Percentiles rank a stretch among this genome's conserved stretches.
Conservation (phyloP, 257 asterid species). For the Solanum lycopersicoides region DNA sequence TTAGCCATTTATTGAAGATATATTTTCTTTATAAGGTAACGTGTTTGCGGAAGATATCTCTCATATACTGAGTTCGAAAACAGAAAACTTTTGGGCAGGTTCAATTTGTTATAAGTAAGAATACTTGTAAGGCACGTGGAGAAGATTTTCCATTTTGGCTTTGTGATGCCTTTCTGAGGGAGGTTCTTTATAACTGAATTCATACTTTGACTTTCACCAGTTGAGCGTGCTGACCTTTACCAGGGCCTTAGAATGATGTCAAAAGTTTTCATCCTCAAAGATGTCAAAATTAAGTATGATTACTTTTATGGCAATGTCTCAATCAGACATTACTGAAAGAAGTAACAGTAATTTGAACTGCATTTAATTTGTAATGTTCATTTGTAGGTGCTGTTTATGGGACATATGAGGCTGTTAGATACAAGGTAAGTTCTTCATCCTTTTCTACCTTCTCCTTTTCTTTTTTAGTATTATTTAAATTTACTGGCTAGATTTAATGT, state of each 20-base stretch:
- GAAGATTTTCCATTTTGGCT: neutral
- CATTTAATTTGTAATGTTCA: neutral
- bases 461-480: neutral
- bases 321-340: neutral
- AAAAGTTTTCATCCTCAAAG: neutral
- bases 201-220: neutral
- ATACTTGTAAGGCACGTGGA: neutral
- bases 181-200: neutral
- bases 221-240: neutral
- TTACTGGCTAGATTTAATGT: neutral
- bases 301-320: neutral
- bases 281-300: neutral
- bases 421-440: conserved; percentile 26
- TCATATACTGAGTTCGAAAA: neutral
- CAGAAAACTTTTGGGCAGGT: neutral
- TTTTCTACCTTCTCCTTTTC: neutral
- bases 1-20: neutral
- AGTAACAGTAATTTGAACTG: neutral
- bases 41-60: neutral
- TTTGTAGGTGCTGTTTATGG: conserved; percentile 64
- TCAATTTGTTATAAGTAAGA: neutral
- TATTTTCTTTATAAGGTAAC: neutral
- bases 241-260: neutral
- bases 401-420: conserved; percentile 56
- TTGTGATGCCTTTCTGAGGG: neutral